phyloP scores from a whole-genome alignment of 1,284 basidiomycete genomes.

The Mycena sp. region DNA sequence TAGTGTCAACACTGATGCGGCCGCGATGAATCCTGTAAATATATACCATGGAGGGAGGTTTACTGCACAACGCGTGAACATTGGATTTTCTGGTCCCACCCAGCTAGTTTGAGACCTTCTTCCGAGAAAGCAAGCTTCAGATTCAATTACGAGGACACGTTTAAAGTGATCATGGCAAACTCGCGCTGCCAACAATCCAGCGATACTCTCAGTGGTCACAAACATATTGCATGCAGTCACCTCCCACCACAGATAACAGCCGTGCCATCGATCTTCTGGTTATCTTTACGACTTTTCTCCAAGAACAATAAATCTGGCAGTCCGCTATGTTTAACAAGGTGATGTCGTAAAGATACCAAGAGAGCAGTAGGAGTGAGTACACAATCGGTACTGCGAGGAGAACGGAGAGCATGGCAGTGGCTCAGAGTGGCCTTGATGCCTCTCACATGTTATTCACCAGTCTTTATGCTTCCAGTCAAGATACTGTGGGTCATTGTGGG shows the following conservation, averaged over 20 bases:
- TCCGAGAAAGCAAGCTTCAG: constrained; percentile 39
- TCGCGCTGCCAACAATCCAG: constrained; percentile 26
- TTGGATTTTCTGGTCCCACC: constrained; percentile 28
- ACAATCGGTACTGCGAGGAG: background rate
- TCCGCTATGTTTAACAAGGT: constrained; percentile 11
- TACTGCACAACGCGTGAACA: constrained; percentile 42
- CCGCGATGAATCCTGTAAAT: background rate
- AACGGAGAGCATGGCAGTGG: background rate
- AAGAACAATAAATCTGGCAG: background rate
- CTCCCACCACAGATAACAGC: constrained; percentile 28
- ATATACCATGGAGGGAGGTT: constrained; percentile 36
- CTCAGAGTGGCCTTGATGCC: no score
- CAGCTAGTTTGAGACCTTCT: constrained; percentile 29
- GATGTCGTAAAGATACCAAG: constrained; percentile 11
- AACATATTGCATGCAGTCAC: background rate
- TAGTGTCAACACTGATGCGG: background rate
- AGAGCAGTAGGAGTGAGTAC: constrained; percentile 9
- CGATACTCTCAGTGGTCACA: constrained; percentile 3
- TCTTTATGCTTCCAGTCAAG: no score
- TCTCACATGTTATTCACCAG: no score
- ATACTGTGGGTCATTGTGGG: no score
- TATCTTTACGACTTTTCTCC: background rate
- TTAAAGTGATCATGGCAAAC: constrained; percentile 43
- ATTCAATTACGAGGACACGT: constrained; percentile 44
- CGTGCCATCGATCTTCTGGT: constrained; percentile 23